Conservation (phyloP, 1,139 yeast species). For the Sugiyamaella castrensis region DNA sequence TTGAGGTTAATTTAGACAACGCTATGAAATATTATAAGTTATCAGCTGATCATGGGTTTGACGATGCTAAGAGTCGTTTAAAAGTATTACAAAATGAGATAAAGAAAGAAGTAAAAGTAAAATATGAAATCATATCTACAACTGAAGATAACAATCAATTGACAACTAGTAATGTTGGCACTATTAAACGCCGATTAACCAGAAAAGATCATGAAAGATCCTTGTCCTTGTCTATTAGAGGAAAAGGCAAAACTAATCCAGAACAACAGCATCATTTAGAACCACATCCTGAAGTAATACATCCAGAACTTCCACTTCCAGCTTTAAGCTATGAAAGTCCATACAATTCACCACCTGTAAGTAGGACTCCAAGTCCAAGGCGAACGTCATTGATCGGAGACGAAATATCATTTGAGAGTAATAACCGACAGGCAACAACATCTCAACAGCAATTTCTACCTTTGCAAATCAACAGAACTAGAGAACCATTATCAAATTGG, state of each 20-base stretch:
- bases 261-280: no score
- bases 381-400: neutral
- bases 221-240: slow-evolving; percentile 18
- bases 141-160: neutral
- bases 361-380: slow-evolving; percentile 8
- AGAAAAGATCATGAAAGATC: slow-evolving; percentile 31
- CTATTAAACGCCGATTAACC: slow-evolving; percentile 24
- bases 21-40: slow-evolving; percentile 36
- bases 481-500: no score
- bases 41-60: slow-evolving; percentile 34
- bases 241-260: neutral
- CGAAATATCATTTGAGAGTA: no score
- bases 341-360: slow-evolving; percentile 8
- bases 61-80: slow-evolving; percentile 36
- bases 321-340: slow-evolving; percentile 6
- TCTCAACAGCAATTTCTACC: no score
- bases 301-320: slow-evolving; percentile 10
- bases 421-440: no score
- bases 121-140: neutral
- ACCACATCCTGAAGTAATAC: slow-evolving; percentile 6
- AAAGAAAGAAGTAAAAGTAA: neutral
- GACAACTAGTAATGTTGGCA: neutral
- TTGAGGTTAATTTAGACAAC: slow-evolving; percentile 27
- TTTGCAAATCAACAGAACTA: no score
- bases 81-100: slow-evolving; percentile 23